A percentile compares a stretch with the other conserved stretches of the same genome.
These are phyloP conservation scores for Fusarium decemcellulare DNA, from an alignment of 2,329 filamentous ascomycete species.

Conservation along the genomic window DNA sequence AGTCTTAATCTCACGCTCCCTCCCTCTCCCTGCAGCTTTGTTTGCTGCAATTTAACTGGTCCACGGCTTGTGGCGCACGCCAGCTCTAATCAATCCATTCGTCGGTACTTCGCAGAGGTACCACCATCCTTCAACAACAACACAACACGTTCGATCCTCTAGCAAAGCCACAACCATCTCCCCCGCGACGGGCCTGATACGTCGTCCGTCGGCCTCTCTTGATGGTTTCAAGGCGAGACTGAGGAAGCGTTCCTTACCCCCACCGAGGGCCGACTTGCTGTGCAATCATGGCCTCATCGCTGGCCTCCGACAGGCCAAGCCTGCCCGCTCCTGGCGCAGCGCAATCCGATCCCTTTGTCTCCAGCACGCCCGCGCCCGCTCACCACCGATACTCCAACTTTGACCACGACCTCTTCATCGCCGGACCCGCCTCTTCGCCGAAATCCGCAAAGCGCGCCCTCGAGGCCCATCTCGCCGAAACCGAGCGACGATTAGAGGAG, in stretches of 20 bases:
- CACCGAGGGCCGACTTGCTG: constrained; percentile 40
- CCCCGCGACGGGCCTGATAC: constrained; percentile 46
- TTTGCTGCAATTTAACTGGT: constrained; percentile 42
- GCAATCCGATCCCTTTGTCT: constrained; percentile 71
- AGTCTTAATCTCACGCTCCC: constrained; percentile 41
- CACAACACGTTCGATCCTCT: constrained; percentile 37
- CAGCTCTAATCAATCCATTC: constrained; percentile 43
- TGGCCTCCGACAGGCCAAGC: constrained; percentile 59
- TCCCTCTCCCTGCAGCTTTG: constrained; percentile 41
- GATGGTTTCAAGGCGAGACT: constrained; percentile 46
- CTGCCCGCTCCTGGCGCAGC: constrained; percentile 55
- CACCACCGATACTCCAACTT: constrained; percentile 86
- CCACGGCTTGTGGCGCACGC: constrained; percentile 31
- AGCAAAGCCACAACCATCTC: constrained; percentile 26
- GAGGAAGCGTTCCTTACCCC: constrained; percentile 42
- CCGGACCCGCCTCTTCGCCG: constrained; percentile 84
- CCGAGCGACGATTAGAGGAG: constrained; percentile 91
- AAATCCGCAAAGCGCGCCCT: constrained; percentile 90
- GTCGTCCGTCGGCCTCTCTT: constrained; percentile 45
- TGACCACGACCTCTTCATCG: constrained; percentile 83
- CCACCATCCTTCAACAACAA: constrained; percentile 38
- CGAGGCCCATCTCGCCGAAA: constrained; percentile 92
- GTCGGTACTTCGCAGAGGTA: constrained; percentile 37
- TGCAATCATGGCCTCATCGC: constrained; percentile 60
- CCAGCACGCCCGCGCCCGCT: constrained; percentile 58